A percentile compares a stretch with the other conserved stretches of the same genome.
These are phyloP conservation scores for Monosporozyma servazzii DNA, from an alignment of 805 yeast species.

Conservation along the genomic window DNA sequence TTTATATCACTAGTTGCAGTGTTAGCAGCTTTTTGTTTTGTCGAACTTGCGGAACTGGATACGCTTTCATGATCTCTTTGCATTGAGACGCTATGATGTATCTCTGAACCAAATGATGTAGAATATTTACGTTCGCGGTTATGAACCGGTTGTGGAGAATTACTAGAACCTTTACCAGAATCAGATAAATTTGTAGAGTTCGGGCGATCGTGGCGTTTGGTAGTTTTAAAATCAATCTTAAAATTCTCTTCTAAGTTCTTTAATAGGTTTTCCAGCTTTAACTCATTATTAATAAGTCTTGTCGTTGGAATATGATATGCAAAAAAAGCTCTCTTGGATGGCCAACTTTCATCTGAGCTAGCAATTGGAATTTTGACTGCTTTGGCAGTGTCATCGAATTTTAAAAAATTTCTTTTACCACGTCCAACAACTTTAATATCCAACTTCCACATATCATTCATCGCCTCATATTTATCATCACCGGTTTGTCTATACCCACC, in stretches of 20 bases:
- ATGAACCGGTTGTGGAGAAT: background rate
- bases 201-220: background rate
- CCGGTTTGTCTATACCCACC: conserved; percentile 39
- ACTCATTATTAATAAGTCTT: conserved; percentile 6
- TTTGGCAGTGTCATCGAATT: conserved; percentile 30
- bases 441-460: conserved; percentile 36
- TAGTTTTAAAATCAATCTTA: conserved; percentile 7
- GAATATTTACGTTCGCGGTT: background rate
- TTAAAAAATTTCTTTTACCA: conserved; percentile 30
- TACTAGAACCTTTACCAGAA: background rate
- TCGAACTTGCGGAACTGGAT: background rate
- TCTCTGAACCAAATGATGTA: background rate
- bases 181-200: background rate
- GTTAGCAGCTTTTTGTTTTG: background rate
- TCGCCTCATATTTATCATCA: conserved; percentile 28
- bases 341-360: conserved; percentile 17
- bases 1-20: background rate
- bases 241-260: conserved; percentile 18
- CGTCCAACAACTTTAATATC: conserved; percentile 32
- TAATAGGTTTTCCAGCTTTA: conserved; percentile 12
- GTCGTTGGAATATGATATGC: conserved; percentile 22
- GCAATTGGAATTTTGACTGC: conserved; percentile 25
- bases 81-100: background rate
- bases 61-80: background rate
- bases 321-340: conserved; percentile 32